Percentiles rank a stretch among this genome's conserved stretches.
These are phyloP conservation scores for Vicia villosa DNA, from an alignment of 306 rosid species.

Conservation along the genomic window DNA sequence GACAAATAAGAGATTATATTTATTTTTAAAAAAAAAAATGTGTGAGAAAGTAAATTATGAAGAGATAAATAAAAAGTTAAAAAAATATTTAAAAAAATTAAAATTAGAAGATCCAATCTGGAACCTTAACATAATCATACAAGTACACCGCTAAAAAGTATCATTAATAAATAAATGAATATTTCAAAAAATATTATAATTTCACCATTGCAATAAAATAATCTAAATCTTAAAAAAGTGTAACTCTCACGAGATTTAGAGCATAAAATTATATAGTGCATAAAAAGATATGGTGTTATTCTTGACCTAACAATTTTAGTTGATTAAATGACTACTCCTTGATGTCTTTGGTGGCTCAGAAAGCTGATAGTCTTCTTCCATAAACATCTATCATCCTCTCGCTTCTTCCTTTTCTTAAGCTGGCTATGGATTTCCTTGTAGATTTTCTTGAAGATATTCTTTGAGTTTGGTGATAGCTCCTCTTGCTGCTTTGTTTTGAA, in stretches of 20 bases:
- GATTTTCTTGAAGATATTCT: slow-evolving; percentile 23
- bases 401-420: neutral
- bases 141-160: too few species aligned
- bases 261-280: neutral
- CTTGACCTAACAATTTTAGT: neutral
- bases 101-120: too few species aligned
- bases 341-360: slow-evolving; percentile 47
- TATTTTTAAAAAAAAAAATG: too few species aligned
- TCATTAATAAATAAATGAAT: too few species aligned
- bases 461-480: slow-evolving; percentile 5
- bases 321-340: slow-evolving; percentile 8
- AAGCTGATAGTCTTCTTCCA: slow-evolving; percentile 46
- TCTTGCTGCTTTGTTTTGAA: slow-evolving; percentile 24
- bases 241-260: neutral
- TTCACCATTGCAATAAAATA: too few species aligned
- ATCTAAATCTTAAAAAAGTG: too few species aligned
- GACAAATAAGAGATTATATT: too few species aligned
- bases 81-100: too few species aligned
- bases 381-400: slow-evolving; percentile 37
- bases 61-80: too few species aligned
- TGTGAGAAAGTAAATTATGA: too few species aligned
- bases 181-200: too few species aligned
- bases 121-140: too few species aligned
- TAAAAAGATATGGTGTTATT: neutral
- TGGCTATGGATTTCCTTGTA: neutral